Base-by-base conservation (phyloP, 2,329 filamentous ascomycete genomes). In the Cladosporium sphaerospermum region DNA sequence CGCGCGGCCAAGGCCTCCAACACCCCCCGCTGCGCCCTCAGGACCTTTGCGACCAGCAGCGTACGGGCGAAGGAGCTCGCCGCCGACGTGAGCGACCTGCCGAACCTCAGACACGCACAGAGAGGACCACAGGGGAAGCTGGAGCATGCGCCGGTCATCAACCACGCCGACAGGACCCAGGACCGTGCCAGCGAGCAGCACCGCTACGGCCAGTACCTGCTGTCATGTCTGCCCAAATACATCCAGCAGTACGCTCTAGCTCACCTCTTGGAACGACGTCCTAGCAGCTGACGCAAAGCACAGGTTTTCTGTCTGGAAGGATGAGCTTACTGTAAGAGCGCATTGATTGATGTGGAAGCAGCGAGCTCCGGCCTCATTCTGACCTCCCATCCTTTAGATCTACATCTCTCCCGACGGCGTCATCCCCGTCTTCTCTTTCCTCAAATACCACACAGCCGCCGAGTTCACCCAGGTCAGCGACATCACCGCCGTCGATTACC, bases 371-470 rank as follows among this genome's bases (percentile, higher is more conserved):
- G 16, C 95, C 91, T 9, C 18, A 13, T 19, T 44, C 40, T 51
- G 13, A 51, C 40, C 14, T 3, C 32, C 8, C 16, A 3, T 16
- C 33, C 16, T 18, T 18, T 34, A 55, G 44, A 69, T 69, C 59
- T 69, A 66, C 65, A 93, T 97, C 67, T 79, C 89, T 45, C 93
- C 93, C 1, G 76, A 87, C 36, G 93, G 89, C 62, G 84, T 97
- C 63, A 82, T 96, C 62, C 93, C 93, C 37, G 87, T 95, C 65
- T 91, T 99, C 73, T 83, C 81, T 57, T 99, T 99, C 77, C 80
- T 99, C 65, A 97, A 97, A 77, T 87, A 96, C 77, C 95, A 99
- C 78, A 96, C 93, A 36, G 85, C 93, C 45, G 92, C 93, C 72
- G 93, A 99, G 73, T 99, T 88, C 78, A 99, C 93, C 52, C 88